phyloP scores from a whole-genome alignment of 2,329 filamentous ascomycete species.

The Metarhizium guizhouense region DNA sequence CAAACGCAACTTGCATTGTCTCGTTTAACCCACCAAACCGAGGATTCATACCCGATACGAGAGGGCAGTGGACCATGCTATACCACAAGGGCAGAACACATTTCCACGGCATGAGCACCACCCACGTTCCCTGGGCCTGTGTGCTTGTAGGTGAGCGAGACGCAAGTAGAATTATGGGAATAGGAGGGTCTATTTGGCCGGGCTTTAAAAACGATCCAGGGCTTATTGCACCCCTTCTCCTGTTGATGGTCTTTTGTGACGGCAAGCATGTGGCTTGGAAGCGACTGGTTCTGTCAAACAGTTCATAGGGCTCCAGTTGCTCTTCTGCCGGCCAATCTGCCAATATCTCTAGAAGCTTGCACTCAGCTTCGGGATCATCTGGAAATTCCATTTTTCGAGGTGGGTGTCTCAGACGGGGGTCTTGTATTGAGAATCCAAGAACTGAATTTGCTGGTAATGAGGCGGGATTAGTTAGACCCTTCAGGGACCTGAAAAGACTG shows the following conservation, averaged over 20 bases:
- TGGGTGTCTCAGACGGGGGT: conserved; percentile 75
- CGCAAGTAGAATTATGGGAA: conserved; percentile 66
- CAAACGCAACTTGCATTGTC: conserved; percentile 70
- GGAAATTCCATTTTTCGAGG: conserved; percentile 45
- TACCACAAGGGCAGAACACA: conserved; percentile 84
- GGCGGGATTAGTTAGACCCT: conserved; percentile 56
- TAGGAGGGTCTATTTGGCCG: conserved; percentile 56
- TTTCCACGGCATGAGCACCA: conserved; percentile 80
- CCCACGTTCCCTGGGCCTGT: conserved; percentile 65
- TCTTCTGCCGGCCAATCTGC: conserved; percentile 60
- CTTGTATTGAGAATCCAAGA: conserved; percentile 63
- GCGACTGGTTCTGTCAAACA: conserved; percentile 64
- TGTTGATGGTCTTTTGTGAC: conserved; percentile 73
- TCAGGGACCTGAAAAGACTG: conserved; percentile 40
- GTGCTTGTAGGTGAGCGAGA: conserved; percentile 38
- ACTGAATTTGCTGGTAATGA: conserved; percentile 61
- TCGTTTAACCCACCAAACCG: conserved; percentile 77
- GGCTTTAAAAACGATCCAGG: conserved; percentile 55
- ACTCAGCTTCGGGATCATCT: conserved; percentile 25
- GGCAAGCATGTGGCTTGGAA: conserved; percentile 57
- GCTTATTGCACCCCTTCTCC: conserved; percentile 54
- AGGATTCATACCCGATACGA: conserved; percentile 71
- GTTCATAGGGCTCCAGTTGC: conserved; percentile 31
- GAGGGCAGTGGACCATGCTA: conserved; percentile 69
- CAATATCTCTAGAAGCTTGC: conserved; percentile 48